phyloP scores from a whole-genome alignment of 2,329 filamentous ascomycete species.

The Aspergillus udagawae region DNA sequence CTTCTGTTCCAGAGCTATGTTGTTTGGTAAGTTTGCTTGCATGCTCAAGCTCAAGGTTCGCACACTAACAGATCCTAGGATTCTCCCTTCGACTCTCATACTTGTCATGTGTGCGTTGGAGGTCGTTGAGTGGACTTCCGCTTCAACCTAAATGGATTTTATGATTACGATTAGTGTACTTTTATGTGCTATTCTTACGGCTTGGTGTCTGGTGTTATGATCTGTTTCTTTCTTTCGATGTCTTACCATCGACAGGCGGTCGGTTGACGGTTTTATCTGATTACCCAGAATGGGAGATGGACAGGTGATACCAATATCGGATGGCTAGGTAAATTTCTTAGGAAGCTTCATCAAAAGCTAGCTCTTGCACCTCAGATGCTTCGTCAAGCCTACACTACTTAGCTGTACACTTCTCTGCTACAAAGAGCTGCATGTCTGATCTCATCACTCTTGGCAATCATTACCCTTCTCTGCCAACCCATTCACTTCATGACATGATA shows the following conservation, averaged over 20 bases:
- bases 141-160: conserved; percentile 11
- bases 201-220: conserved; percentile 1
- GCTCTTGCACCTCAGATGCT: neutral
- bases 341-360: neutral
- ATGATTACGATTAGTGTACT: neutral
- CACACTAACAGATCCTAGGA: conserved; percentile 52
- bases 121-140: conserved; percentile 78
- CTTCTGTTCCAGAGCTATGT: conserved; percentile 96
- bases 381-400: neutral
- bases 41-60: neutral
- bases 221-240: neutral
- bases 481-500: too few relatives aligned
- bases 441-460: neutral
- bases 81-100: conserved; percentile 85
- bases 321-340: neutral
- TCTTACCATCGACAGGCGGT: neutral
- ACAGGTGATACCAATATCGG: neutral
- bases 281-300: neutral
- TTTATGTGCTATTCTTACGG: neutral
- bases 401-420: neutral
- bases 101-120: conserved; percentile 90
- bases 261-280: neutral
- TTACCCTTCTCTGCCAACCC: neutral
- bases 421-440: neutral
- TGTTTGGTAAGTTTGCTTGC: conserved; percentile 66